Percentiles rank a stretch among this genome's conserved stretches.
Conservation (phyloP, 768 basidiomycete genomes). For the Cytidiella melzeri region DNA sequence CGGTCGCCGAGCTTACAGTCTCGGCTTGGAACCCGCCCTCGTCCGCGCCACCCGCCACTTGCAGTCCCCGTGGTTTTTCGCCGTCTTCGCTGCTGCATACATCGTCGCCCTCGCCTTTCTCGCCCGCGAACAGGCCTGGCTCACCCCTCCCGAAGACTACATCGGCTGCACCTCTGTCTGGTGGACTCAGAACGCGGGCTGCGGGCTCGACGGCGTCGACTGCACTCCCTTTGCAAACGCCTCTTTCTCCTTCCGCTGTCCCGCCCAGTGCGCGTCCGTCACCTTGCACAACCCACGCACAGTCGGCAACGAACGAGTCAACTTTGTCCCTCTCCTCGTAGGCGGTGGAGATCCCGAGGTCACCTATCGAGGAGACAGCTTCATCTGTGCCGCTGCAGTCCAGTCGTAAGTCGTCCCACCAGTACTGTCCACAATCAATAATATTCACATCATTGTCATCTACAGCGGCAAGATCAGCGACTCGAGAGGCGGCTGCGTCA, state of each 20-base stretch:
- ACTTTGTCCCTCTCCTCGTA: conserved; percentile 69
- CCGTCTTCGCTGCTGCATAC: conserved; percentile 51
- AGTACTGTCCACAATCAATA: background rate
- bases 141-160: conserved; percentile 57
- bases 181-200: conserved; percentile 64
- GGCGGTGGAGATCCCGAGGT: conserved; percentile 71
- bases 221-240: conserved; percentile 62
- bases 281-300: conserved; percentile 69
- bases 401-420: conserved; percentile 73
- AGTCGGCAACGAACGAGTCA: conserved; percentile 59
- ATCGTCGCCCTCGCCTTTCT: conserved; percentile 72
- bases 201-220: conserved; percentile 60
- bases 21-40: conserved; percentile 46
- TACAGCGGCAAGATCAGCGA: conserved; percentile 59
- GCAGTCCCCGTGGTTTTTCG: conserved; percentile 47
- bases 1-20: conserved; percentile 13
- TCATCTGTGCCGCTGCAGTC: conserved; percentile 78
- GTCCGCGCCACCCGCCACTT: conserved; percentile 46
- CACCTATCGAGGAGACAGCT: conserved; percentile 81
- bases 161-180: conserved; percentile 65
- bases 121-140: conserved; percentile 64
- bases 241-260: conserved; percentile 74
- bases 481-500: conserved; percentile 70
- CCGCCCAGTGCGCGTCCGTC: conserved; percentile 58
- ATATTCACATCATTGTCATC: conserved; percentile 3